phyloP scores from a whole-genome alignment of 306 rosid genomes.

The Hippophae tibetana region DNA sequence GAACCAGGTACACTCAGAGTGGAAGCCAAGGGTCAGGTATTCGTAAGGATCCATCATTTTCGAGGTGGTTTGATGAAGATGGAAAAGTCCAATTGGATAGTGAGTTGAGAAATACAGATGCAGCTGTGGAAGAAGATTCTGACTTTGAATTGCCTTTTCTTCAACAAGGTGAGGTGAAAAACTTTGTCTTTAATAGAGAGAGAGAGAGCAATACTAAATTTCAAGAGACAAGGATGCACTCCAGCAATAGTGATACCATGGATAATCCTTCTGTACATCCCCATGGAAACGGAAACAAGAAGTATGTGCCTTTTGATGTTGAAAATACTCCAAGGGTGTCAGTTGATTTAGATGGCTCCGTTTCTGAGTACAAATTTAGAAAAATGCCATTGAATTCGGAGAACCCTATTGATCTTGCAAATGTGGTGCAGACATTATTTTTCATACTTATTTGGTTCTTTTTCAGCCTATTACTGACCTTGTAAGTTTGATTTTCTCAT shows the following conservation, averaged over 20 bases:
- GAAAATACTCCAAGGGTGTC: conserved; percentile 41
- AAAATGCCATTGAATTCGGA: conserved; percentile 21
- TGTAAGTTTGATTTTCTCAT: conserved; percentile 54
- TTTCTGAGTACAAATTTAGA: conserved; percentile 28
- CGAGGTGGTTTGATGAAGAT: conserved; percentile 58
- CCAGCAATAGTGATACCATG: conserved; percentile 34
- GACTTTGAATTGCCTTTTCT: conserved; percentile 52
- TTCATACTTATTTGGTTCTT: conserved; percentile 82
- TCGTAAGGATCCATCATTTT: conserved; percentile 62
- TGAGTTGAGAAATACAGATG: conserved; percentile 29
- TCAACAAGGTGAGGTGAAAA: conserved; percentile 34
- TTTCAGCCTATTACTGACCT: conserved; percentile 84
- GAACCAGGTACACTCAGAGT: conserved; percentile 18
- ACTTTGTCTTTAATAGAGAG: conserved; percentile 29
- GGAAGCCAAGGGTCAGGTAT: conserved; percentile 31
- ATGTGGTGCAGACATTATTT: conserved; percentile 72
- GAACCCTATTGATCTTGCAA: conserved; percentile 35
- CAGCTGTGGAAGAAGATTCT: conserved; percentile 36
- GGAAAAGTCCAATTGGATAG: conserved; percentile 32
- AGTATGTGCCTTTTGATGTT: conserved; percentile 56
- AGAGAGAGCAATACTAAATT: conserved; percentile 22
- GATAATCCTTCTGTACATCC: conserved; percentile 35
- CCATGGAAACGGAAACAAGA: conserved; percentile 39
- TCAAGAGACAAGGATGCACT: conserved; percentile 37
- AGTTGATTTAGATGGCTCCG: conserved; percentile 22